Evolutionary conservation across 768 basidiomycete species (phyloP), one percentile per base, ranked within the genome.

Genomic region (Suillus brevipes): DNA sequence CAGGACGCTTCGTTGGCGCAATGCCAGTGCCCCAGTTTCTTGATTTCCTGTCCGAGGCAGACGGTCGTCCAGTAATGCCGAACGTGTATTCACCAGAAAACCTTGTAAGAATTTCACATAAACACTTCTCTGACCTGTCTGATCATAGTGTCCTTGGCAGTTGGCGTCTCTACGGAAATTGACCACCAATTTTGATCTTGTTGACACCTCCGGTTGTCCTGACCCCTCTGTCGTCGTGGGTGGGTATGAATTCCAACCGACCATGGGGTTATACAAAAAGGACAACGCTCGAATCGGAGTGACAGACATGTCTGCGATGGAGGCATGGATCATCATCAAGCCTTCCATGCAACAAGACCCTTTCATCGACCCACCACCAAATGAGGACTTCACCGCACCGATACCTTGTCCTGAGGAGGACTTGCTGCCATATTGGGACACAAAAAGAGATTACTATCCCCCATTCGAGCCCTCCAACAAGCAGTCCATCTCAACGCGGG

Each of bases 301-400:
- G 20, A 55, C 53, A 37, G 53, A 55, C 53, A 55, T 55, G 34
- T 55, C 53, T 6, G 31, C 53, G 34, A 55, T 55, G 53, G 34
- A 55, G 53, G 53, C 34, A 37, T 55, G 53, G 53, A 55, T 55
- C 6, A 55, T 31, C 31, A 37, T 36, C 36, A 55, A 55, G 53
- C 53, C 53, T 36, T 55, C 31, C 6, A 1, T 36, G 20, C 20
- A 37, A 34, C 34, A 55, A 55, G 53, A 55, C 31, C 53, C 53
- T 20, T 55, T 55, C 53, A 7, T n/a, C 6, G 53, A 55, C 53
- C 53, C 53, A 1, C 16, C 14, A 14, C 16, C 28, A 9, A 9
- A 31, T 18, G 50, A 18, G 9, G 50, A 52, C 50, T 52, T 50
- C 28, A 50, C 25, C 14, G 25, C 25, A 28, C 25, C 14, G 50